phyloP scores from a whole-genome alignment of 805 yeast genomes.

The Candida ipomoeae region DNA sequence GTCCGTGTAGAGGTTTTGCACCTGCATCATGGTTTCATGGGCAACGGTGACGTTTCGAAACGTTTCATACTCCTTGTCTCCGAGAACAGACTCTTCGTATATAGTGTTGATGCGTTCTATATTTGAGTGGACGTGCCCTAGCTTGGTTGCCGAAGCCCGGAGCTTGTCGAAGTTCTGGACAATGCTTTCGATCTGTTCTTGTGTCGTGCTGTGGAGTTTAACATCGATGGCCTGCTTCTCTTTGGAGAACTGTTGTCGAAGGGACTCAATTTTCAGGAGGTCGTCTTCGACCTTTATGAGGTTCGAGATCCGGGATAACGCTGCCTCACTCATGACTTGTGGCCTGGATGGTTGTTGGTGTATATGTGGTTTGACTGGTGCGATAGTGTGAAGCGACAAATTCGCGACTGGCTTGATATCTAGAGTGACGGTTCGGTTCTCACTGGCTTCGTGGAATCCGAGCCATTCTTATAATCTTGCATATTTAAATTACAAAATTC shows the following conservation, averaged over 20 bases:
- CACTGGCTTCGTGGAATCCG: not conserved
- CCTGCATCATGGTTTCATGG: conserved; percentile 69
- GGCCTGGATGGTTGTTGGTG: not conserved
- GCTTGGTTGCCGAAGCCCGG: conserved; percentile 38
- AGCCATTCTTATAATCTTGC: too few relatives aligned
- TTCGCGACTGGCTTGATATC: not conserved
- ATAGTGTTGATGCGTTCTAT: conserved; percentile 45
- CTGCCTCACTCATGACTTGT: conserved; percentile 34
- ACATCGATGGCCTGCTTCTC: conserved; percentile 75
- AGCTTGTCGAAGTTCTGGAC: conserved; percentile 49
- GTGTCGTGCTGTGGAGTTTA: conserved; percentile 69
- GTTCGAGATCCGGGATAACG: conserved; percentile 36
- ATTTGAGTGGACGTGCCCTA: conserved; percentile 34
- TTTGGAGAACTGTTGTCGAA: conserved; percentile 53
- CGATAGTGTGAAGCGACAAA: not conserved
- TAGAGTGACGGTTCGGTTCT: too few relatives aligned
- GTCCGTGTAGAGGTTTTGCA: conserved; percentile 58
- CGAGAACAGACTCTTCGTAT: conserved; percentile 52
- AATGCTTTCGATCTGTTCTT: conserved; percentile 56
- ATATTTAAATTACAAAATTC: not conserved
- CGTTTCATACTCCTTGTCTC: conserved; percentile 63
- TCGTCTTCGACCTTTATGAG: conserved; percentile 48
- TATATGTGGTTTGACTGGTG: not conserved
- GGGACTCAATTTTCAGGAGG: conserved; percentile 46
- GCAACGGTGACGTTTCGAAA: conserved; percentile 64